A percentile compares a stretch with the other conserved stretches of the same genome.
Conservation (phyloP, 208 protist species). For the Crithidia acanthocephali region DNA sequence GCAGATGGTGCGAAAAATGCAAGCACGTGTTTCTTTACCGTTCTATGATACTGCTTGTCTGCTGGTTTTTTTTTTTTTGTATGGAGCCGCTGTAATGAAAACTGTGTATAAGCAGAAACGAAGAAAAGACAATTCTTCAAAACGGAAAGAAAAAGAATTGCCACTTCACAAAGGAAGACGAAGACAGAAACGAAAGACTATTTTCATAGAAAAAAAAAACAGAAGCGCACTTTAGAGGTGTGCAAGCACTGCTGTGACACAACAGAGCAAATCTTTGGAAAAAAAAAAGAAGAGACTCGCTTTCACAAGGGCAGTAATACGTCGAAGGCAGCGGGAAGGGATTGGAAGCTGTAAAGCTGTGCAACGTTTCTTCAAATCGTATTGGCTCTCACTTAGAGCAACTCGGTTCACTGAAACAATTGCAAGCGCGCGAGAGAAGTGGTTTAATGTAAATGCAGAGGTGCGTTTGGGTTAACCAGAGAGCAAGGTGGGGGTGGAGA, state of each 20-base stretch:
- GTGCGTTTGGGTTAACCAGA: no score
- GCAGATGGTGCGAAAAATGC: no score
- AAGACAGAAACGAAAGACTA: not conserved
- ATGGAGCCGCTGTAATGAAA: no score
- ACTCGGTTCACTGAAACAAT: not conserved
- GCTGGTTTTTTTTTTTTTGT: no score
- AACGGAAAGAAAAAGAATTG: not conserved
- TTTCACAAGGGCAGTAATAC: no score
- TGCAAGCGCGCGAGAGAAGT: no score
- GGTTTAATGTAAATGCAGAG: no score
- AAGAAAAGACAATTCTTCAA: slow-evolving; percentile 5
- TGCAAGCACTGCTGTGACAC: slow-evolving; percentile 9
- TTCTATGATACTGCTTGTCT: no score
- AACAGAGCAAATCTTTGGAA: not conserved
- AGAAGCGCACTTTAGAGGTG: not conserved
- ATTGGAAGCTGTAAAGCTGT: not conserved
- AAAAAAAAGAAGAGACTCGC: slow-evolving; percentile 13
- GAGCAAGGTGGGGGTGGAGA: no score
- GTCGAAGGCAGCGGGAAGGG: not conserved
- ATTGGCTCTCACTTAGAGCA: not conserved
- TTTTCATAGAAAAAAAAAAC: not conserved
- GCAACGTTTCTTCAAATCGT: not conserved
- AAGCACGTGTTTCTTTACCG: no score
- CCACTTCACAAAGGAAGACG: not conserved
- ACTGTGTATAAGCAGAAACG: not conserved